Evolutionary conservation across 1,139 yeast genomes (phyloP), one percentile per base, ranked within the genome.

Genomic region (Pichia sp.): DNA sequence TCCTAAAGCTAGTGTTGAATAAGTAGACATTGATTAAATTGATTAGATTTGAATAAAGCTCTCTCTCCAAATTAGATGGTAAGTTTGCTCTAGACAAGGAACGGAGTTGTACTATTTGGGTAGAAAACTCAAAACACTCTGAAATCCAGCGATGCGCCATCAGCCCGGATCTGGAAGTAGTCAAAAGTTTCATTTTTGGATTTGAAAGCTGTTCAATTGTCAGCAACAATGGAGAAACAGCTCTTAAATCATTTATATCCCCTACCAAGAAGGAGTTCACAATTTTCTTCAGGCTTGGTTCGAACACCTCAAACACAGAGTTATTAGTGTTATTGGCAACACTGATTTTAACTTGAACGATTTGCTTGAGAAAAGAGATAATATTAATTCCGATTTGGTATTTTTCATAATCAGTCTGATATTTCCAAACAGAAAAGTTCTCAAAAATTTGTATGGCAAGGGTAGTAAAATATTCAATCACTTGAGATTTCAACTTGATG

Each of bases 361-460:
- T 75, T 42, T 77, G 77, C 10, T 80, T 72, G 64, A 90, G 84
- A 1, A 84, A 73, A 32, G 75, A 77, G 10, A 87, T 72, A 6
- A 85, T 74, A 53, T 78, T 72, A 4, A 77, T 73, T 0, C 95
- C 90, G 50, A 90, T 75, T 60, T 82, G 80, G 63, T 81, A 74
- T 59, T 83, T 81, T 64, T 90, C 89, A 50, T 73, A 69, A 0
- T 80, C 72, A 30, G 77, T 69, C 36, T 74, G 71, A 67, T 83
- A 90, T 57, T 82, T 78, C 85, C 96, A 89, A 63, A 79, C 82
- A 6, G 78, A 72, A 64, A 85, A 87, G 60, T 89, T 84, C 64
- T 90, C 96, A 69, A 85, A 89, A 0, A 89, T 79, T 53, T 78
- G 79, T 19, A 88, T 70, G 53, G 84, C 72, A 66, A 86, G 89